Percentiles rank a stretch among this genome's conserved stretches.
Evolutionary conservation across 352 stramenopile species (phyloP).

Genomic region (Peronosclerospora sorghi): DNA sequence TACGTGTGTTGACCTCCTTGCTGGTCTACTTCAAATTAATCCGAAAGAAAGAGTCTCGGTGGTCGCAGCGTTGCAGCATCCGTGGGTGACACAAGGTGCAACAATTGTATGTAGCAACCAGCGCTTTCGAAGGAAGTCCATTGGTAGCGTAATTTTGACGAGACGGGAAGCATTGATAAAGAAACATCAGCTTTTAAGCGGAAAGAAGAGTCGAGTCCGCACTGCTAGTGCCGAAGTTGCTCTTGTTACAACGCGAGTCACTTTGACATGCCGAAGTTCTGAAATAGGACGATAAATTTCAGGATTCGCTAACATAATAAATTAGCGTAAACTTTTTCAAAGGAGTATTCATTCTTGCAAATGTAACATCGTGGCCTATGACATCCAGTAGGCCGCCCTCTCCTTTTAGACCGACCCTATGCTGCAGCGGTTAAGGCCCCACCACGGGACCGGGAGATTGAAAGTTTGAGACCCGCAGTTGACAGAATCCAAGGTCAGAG

Average conservation of each 20-base stretch:
- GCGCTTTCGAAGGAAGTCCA: slow-evolving; percentile 16
- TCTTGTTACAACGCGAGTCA: slow-evolving; percentile 45
- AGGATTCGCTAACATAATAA: too few species aligned
- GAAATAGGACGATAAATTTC: too few species aligned
- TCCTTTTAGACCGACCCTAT: too few species aligned
- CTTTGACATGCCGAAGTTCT: slow-evolving; percentile 22
- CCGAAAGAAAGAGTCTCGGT: slow-evolving; percentile 38
- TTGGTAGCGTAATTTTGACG: slow-evolving; percentile 16
- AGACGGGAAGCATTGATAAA: slow-evolving; percentile 23
- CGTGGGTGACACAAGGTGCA: slow-evolving; percentile 27
- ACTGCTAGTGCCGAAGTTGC: slow-evolving; percentile 40
- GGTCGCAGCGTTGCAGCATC: slow-evolving; percentile 35
- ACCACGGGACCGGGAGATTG: too few species aligned
- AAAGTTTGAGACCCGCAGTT: too few species aligned
- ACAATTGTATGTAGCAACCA: not conserved
- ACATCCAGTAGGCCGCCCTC: too few species aligned
- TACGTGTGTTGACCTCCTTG: slow-evolving; percentile 32
- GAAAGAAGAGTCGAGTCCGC: slow-evolving; percentile 16
- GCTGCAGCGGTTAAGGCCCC: too few species aligned
- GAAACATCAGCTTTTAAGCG: slow-evolving; percentile 9
- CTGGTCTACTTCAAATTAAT: slow-evolving; percentile 36
- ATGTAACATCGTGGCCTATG: too few species aligned
- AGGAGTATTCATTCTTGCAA: too few species aligned
- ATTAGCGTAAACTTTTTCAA: too few species aligned
- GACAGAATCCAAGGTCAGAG: too few species aligned